Conservation (phyloP, 805 yeast species). For the Maudiozyma barnettii region DNA sequence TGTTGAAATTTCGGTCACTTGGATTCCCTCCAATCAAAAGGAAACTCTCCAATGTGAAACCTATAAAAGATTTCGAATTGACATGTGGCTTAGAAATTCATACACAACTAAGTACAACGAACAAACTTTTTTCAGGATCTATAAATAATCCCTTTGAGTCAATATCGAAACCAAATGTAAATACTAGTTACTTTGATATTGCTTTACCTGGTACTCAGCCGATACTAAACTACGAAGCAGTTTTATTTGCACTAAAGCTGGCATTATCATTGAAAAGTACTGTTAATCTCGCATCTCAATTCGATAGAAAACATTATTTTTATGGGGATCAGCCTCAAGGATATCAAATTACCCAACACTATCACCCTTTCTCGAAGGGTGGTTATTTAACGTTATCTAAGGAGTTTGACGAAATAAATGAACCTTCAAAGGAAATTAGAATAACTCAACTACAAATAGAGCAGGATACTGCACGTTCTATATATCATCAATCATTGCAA, state of each 20-base stretch:
- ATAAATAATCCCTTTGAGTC: constrained; percentile 37
- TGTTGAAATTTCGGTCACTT: too few relatives aligned
- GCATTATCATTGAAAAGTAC: constrained; percentile 59
- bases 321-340: constrained; percentile 96
- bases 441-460: constrained; percentile 83
- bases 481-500: constrained; percentile 30
- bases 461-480: constrained; percentile 86
- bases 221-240: constrained; percentile 60
- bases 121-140: constrained; percentile 69
- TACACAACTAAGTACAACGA: constrained; percentile 67
- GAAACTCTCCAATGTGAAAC: too few relatives aligned
- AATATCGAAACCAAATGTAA: constrained; percentile 50
- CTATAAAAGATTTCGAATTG: constrained; percentile 27
- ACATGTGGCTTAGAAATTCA: constrained; percentile 92
- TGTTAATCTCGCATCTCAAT: constrained; percentile 49
- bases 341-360: constrained; percentile 89
- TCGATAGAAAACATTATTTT: constrained; percentile 92
- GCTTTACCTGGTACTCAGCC: constrained; percentile 95
- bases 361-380: constrained; percentile 61
- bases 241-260: constrained; percentile 59
- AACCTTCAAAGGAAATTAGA: constrained; percentile 39
- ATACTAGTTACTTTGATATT: constrained; percentile 69
- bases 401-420: constrained; percentile 44
- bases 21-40: too few relatives aligned
- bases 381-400: constrained; percentile 47